Evolutionary conservation across 805 yeast genomes (phyloP), one percentile per base, ranked within the genome.

Genomic region (Wickerhamiella australiensis): DNA sequence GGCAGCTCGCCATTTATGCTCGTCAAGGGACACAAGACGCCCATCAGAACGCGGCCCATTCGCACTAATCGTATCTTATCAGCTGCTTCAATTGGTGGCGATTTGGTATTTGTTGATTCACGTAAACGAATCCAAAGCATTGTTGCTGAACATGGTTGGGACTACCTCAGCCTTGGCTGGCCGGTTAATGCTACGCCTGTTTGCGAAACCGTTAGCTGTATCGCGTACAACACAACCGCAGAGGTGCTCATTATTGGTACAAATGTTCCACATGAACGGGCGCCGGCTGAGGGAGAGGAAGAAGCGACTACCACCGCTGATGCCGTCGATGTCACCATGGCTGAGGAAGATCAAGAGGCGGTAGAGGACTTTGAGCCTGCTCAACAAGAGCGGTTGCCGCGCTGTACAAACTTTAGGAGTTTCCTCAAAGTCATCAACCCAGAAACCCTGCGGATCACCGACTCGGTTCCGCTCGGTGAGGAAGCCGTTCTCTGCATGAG

Each of bases 1-100:
- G 95, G 95, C 42, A 74, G 74, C 18, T 77, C 75, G 15, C 85
- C 95, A 1, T 81, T 76, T 55, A 68, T 80, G 47, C 74, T 87
- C 3, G 61, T 78, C n/a, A 84, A 83, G 54, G 74, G 79, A 11
- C 68, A 76, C 40, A 77, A 76, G 53, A 76, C 92, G 0, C 63
- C 68, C 3, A 85, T 90, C 2, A 69, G 82, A 50, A 67, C 83
- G 12, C 78, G 77, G 63, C 78, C 77, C 54, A 82, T 86, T 59
- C 75, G 85, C 5, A 74, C 75, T 43, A 71, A 75, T 8, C 77
- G 85, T 0, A 71, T 58, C 3, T 21, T 31, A 5, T 55, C 53
- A 4, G 73, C 84, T 56, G 79, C 83, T 2, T 68, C 74, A 7
- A 77, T 75, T 58, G 69, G 74, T 42, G 62, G 67, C 15, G 56